Conservation (phyloP, 306 rosid genomes). For the Sophora flavescens region DNA sequence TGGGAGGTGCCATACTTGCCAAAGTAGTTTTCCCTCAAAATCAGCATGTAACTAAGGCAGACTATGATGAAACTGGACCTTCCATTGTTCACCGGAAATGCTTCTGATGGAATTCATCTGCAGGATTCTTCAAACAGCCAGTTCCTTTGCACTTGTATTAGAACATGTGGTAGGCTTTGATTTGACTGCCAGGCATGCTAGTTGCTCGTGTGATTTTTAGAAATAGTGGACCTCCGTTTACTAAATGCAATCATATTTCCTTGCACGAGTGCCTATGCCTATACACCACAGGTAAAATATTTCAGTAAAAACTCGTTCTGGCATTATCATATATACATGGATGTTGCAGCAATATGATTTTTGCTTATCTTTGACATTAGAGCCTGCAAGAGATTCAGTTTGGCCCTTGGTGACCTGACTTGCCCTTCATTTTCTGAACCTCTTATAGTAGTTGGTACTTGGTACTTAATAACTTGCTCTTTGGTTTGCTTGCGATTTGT, state of each 20-base stretch:
- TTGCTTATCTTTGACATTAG: slow-evolving; percentile 35
- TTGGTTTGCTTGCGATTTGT: neutral
- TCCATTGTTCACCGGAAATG: slow-evolving; percentile 93
- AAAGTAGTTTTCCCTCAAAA: slow-evolving; percentile 98
- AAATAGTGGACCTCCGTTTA: slow-evolving; percentile 2
- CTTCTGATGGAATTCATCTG: slow-evolving; percentile 56
- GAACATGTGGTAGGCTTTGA: slow-evolving; percentile 31
- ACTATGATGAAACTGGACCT: slow-evolving; percentile 95
- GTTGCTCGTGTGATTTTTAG: slow-evolving; percentile 7
- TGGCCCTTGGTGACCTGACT: neutral
- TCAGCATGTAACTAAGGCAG: slow-evolving; percentile 93
- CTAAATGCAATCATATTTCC: slow-evolving; percentile 36
- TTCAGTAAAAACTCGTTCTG: slow-evolving; percentile 24
- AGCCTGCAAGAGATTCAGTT: neutral
- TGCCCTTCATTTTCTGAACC: neutral
- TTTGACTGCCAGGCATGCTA: slow-evolving; percentile 37
- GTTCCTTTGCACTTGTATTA: slow-evolving; percentile 28
- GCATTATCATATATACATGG: neutral
- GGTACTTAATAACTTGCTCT: no score
- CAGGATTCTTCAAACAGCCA: slow-evolving; percentile 22
- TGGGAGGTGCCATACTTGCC: slow-evolving; percentile 99
- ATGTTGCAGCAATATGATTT: slow-evolving; percentile 5
- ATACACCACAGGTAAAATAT: slow-evolving; percentile 24
- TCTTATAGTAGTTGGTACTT: neutral
- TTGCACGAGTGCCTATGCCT: neutral